Percentiles rank a stretch among this genome's conserved stretches.
These are phyloP conservation scores for Spatholobus suberectus DNA, from an alignment of 306 rosid species.

Conservation along the genomic window DNA sequence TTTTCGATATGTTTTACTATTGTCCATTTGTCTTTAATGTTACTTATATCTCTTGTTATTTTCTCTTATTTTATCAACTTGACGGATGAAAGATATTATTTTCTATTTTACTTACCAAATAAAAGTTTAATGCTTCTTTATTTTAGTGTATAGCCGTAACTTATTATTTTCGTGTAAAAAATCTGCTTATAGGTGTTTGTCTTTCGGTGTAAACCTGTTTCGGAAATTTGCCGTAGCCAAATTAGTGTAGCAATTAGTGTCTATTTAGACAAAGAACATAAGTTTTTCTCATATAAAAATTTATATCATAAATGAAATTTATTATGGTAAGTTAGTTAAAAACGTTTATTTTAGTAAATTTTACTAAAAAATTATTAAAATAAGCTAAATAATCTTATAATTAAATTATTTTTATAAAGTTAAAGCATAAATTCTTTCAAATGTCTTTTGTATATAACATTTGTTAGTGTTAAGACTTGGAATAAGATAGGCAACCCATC, in stretches of 20 bases:
- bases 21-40: background rate
- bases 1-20: background rate
- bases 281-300: background rate
- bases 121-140: background rate
- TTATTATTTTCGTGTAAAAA: background rate
- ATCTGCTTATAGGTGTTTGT: background rate
- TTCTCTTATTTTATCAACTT: background rate
- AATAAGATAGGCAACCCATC: background rate
- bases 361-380: too few relatives aligned
- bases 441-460: background rate
- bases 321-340: background rate
- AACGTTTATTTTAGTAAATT: too few relatives aligned
- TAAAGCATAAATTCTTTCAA: background rate
- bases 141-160: background rate
- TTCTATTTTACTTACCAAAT: background rate
- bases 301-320: background rate
- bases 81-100: background rate
- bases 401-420: too few relatives aligned
- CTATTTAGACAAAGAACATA: background rate
- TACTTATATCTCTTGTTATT: background rate
- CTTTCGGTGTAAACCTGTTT: background rate
- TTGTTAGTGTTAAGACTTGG: background rate
- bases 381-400: background rate
- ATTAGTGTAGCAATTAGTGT: too few relatives aligned
- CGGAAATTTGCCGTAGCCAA: background rate